phyloP scores from a whole-genome alignment of 345 rosid genomes.

The Reutealis trisperma region DNA sequence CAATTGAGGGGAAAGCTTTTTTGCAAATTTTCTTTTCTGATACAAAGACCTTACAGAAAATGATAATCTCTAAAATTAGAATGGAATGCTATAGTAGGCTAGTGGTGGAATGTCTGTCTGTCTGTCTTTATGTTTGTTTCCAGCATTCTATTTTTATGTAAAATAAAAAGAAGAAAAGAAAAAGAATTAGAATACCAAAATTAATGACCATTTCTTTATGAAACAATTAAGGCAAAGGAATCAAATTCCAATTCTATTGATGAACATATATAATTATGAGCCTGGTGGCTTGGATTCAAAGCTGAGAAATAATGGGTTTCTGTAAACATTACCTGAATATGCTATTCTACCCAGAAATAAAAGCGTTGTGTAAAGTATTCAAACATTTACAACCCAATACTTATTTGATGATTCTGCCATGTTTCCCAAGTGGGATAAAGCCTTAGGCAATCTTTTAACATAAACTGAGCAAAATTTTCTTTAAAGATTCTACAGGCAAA shows the following conservation, averaged over 20 bases:
- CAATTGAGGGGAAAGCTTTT: too few relatives aligned
- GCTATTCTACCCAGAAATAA: neutral
- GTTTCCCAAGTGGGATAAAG: constrained; percentile 3
- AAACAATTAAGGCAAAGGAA: neutral
- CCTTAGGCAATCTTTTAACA: neutral
- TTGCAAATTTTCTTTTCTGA: too few relatives aligned
- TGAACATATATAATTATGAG: neutral
- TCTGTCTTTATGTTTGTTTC: too few relatives aligned
- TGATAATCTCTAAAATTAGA: too few relatives aligned
- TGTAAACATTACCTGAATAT: neutral
- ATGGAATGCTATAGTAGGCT: too few relatives aligned
- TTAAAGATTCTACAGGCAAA: neutral
- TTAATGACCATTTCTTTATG: neutral
- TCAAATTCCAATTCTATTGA: neutral
- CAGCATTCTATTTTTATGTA: too few relatives aligned
- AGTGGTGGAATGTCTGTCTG: too few relatives aligned
- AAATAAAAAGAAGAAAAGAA: too few relatives aligned
- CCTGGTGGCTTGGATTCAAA: neutral
- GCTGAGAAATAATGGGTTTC: neutral
- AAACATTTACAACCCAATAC: neutral
- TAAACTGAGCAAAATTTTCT: neutral
- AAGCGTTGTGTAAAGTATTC: neutral
- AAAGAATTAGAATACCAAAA: neutral
- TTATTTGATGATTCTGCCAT: constrained; percentile 11
- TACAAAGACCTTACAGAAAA: neutral